phyloP scores from a whole-genome alignment of 108 stramenopile genomes.

The Cyclostephanos invisitatus region DNA sequence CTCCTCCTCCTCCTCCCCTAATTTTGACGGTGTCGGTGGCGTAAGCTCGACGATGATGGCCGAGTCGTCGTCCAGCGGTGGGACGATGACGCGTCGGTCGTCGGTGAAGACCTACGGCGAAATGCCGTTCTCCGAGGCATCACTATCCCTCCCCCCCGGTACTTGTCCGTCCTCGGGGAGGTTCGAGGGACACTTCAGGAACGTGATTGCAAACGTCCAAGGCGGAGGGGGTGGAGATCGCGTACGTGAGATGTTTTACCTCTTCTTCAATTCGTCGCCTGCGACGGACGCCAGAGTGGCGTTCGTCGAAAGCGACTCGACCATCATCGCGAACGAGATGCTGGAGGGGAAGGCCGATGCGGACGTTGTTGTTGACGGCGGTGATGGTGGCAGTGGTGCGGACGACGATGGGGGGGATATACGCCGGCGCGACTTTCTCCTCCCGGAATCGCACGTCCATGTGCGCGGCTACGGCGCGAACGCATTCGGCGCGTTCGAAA shows the following conservation, averaged over 20 bases:
- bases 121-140: conserved; percentile 61
- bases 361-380: neutral
- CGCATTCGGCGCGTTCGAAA: conserved; percentile 84
- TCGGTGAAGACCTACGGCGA: conserved; percentile 42
- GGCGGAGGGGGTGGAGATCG: conserved; percentile 14
- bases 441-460: conserved; percentile 52
- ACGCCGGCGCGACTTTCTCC: conserved; percentile 2
- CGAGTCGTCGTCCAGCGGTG: neutral
- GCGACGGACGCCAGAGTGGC: conserved; percentile 31
- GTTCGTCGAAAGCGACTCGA: conserved; percentile 24
- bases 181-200: conserved; percentile 85
- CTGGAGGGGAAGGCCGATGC: conserved; percentile 15
- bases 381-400: conserved; percentile 9
- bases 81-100: neutral
- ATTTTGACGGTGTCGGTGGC: neutral
- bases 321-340: conserved; percentile 28
- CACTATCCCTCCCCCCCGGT: conserved; percentile 14
- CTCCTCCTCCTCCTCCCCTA: neutral
- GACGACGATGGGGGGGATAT: conserved; percentile 6
- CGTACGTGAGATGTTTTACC: conserved; percentile 63
- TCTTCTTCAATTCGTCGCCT: conserved; percentile 81
- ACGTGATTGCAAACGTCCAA: conserved; percentile 30
- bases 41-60: neutral
- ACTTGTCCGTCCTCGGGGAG: conserved; percentile 63
- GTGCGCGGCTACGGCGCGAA: conserved; percentile 77